Evolutionary conservation across 768 basidiomycete genomes (phyloP).

Genomic region (Russula ochroleuca): DNA sequence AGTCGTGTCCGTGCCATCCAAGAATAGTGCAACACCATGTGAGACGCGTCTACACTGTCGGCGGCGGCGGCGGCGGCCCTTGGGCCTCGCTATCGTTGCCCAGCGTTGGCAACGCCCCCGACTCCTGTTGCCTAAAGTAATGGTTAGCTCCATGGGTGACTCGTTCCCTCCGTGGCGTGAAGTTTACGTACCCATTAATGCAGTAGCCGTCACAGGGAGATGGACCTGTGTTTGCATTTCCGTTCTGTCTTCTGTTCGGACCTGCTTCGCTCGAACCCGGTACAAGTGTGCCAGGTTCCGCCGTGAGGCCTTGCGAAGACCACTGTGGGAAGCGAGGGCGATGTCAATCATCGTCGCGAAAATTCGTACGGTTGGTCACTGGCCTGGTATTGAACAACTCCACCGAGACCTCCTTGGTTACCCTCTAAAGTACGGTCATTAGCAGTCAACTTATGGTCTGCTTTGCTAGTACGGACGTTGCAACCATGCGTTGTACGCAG

Average conservation of each 20-base stretch:
- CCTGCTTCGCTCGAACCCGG: conserved; percentile 1
- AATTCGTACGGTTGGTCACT: not conserved
- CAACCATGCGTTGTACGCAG: conserved; percentile 19
- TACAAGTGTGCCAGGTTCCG: conserved; percentile 17
- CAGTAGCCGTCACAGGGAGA: conserved; percentile 27
- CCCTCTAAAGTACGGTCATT: conserved; percentile 2
- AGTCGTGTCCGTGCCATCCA: too few species aligned
- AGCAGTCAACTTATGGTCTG: not conserved
- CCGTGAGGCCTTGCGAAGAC: conserved; percentile 11
- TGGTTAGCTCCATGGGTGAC: not conserved
- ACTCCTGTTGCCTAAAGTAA: too few species aligned
- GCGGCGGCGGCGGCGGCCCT: too few species aligned
- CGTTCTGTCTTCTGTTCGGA: too few species aligned
- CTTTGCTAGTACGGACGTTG: conserved; percentile 8
- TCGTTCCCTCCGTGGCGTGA: not conserved
- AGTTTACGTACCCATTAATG: conserved; percentile 17
- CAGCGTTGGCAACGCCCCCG: too few species aligned
- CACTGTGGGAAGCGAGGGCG: conserved; percentile 2
- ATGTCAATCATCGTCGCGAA: not conserved
- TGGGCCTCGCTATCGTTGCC: too few species aligned
- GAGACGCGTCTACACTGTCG: too few species aligned
- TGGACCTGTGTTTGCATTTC: not conserved
- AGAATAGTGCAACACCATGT: not conserved
- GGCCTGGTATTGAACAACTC: conserved; percentile 24
- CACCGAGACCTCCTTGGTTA: conserved; percentile 8